Conservation (phyloP, 1,284 basidiomycete species). For the Cutaneotrichosporon sp. region DNA sequence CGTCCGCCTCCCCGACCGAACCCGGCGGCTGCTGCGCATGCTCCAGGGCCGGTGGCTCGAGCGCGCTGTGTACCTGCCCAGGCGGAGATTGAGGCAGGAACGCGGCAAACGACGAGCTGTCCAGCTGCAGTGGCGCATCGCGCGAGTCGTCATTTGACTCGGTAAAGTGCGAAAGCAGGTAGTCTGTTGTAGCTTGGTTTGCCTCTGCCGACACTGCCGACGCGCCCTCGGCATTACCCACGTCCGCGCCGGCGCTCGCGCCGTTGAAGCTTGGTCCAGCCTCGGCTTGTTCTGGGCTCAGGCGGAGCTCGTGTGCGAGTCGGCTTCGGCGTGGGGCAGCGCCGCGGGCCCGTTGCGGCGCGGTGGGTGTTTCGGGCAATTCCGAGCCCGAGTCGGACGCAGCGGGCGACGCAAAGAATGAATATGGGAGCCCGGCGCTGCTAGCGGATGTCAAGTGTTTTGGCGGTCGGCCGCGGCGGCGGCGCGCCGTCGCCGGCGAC, state of each 20-base stretch:
- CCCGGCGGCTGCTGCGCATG: neutral
- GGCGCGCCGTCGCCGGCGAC: slow-evolving; percentile 33
- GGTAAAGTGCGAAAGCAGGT: slow-evolving; percentile 28
- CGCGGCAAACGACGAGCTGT: slow-evolving; percentile 28
- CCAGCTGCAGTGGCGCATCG: slow-evolving; percentile 14
- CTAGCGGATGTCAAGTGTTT: slow-evolving; percentile 12
- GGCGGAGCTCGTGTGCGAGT: slow-evolving; percentile 13
- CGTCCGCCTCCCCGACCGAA: too few relatives aligned
- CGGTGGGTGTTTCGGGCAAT: slow-evolving; percentile 2
- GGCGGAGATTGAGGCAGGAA: slow-evolving; percentile 24
- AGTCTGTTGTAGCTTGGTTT: slow-evolving; percentile 18
- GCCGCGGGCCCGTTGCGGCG: neutral
- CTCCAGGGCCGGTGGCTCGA: neutral
- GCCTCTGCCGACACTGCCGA: neutral
- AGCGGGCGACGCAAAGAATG: slow-evolving; percentile 4
- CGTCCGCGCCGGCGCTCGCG: too few relatives aligned
- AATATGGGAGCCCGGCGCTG: slow-evolving; percentile 4
- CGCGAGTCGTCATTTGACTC: slow-evolving; percentile 3
- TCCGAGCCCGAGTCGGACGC: slow-evolving; percentile 1
- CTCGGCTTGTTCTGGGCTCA: neutral
- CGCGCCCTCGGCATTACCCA: neutral
- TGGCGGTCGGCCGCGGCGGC: slow-evolving; percentile 32
- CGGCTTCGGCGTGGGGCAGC: slow-evolving; percentile 8
- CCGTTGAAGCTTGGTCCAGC: slow-evolving; percentile 9
- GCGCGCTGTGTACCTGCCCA: neutral